Base-by-base conservation (phyloP, 176 grass and related monocot genomes). In the Paspalum vaginatum region DNA sequence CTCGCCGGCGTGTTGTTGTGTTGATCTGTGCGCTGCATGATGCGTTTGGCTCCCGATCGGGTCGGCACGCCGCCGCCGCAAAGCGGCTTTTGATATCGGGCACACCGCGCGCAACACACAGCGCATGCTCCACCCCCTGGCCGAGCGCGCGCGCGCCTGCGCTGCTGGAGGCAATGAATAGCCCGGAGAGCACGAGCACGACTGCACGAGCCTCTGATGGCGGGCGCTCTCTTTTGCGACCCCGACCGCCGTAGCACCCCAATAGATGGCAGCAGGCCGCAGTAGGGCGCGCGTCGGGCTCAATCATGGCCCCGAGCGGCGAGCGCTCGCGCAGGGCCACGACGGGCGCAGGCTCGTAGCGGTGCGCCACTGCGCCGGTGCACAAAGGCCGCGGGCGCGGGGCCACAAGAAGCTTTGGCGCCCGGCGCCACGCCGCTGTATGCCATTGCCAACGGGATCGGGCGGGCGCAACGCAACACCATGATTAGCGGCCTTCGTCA, bases 401-500 rank as follows among this genome's bases (percentile, higher is more conserved):
- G n/a, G n/a, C n/a, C n/a, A n/a, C n/a, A n/a, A n/a, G n/a, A n/a
- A n/a, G n/a, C n/a, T n/a, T n/a, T n/a, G n/a, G n/a, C n/a, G n/a
- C n/a, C n/a, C n/a, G n/a, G n/a, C n/a, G n/a, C n/a, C n/a, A n/a
- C n/a, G n/a, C n/a, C n/a, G n/a, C n/a, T n/a, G n/a, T n/a, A n/a
- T n/a, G n/a, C n/a, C n/a, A n/a, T n/a, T n/a, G n/a, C n/a, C n/a
- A n/a, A n/a, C n/a, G n/a, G n/a, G n/a, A n/a, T n/a, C n/a, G n/a
- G n/a, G n/a, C 71, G 49, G 26, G 22, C 13, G 64, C 11, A 44
- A 57, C 16, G 57, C 59, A 79, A 65, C 88, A 86, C 72, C 73
- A 97, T 97, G 81, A 94, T 94, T 21, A 53, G 51, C 44, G 54
- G 42, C 79, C 46, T 78, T 84, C 89, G 87, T 88, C 89, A 87